A percentile compares a stretch with the other conserved stretches of the same genome.
These are phyloP conservation scores for Penicillium vulpinum DNA, from an alignment of 2,329 filamentous ascomycete genomes.

Conservation along the genomic window DNA sequence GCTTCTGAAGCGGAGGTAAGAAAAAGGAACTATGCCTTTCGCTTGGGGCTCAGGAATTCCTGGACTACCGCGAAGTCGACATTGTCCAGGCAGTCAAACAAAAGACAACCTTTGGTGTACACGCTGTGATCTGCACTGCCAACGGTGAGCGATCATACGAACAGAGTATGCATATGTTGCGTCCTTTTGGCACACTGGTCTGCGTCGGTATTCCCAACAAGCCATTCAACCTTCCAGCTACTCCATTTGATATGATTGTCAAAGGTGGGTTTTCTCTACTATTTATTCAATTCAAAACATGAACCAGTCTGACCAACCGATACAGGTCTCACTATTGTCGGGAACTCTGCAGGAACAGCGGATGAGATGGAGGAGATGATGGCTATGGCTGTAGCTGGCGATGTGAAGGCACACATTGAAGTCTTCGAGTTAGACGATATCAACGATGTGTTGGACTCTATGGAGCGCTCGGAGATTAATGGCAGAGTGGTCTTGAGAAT, in stretches of 20 bases:
- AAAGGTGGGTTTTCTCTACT: constrained; percentile 34
- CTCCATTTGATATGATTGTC: constrained; percentile 51
- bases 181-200: constrained; percentile 49
- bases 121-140: constrained; percentile 50
- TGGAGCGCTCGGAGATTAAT: constrained; percentile 40
- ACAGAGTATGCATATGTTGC: constrained; percentile 47
- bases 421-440: constrained; percentile 39
- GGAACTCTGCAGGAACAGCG: constrained; percentile 48
- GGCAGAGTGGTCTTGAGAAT: constrained; percentile 41
- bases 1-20: constrained; percentile 29
- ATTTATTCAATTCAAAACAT: neutral
- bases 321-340: constrained; percentile 46
- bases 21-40: constrained; percentile 37
- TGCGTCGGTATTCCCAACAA: constrained; percentile 50
- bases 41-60: constrained; percentile 35
- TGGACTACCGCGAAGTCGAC: constrained; percentile 40
- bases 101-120: constrained; percentile 47
- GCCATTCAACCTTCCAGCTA: constrained; percentile 47
- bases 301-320: neutral
- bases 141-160: constrained; percentile 48
- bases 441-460: constrained; percentile 35
- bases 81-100: constrained; percentile 42
- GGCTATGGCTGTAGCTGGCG: constrained; percentile 45
- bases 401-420: constrained; percentile 41
- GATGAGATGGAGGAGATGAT: constrained; percentile 50